Conservation (phyloP, 1,284 basidiomycete species). For the Irpex sp. region DNA sequence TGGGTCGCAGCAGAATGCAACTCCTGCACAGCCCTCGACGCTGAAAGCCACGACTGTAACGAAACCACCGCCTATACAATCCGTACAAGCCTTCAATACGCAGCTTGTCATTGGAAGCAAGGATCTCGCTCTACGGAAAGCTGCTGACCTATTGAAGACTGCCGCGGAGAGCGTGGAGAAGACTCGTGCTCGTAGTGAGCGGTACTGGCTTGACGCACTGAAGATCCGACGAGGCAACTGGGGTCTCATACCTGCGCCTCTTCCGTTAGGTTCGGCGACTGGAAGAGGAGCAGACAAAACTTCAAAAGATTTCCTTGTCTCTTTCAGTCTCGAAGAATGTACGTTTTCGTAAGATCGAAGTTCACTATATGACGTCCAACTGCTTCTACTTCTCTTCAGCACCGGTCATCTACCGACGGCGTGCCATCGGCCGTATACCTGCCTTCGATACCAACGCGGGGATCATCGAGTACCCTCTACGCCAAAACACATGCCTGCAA, state of each 20-base stretch:
- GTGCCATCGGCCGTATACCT: conserved; percentile 65
- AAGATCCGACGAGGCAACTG: conserved; percentile 71
- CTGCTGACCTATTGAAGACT: conserved; percentile 61
- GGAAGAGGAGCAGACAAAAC: conserved; percentile 76
- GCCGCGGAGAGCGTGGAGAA: conserved; percentile 69
- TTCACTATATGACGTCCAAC: conserved; percentile 11
- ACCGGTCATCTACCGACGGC: conserved; percentile 52
- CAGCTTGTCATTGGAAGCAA: conserved; percentile 74
- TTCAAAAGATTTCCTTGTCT: conserved; percentile 73
- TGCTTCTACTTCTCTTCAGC: conserved; percentile 36
- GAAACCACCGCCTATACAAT: conserved; percentile 58
- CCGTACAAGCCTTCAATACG: conserved; percentile 71
- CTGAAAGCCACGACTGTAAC: conserved; percentile 63
- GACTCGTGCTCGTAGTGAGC: conserved; percentile 54
- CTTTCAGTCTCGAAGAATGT: conserved; percentile 80
- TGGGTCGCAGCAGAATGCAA: conserved; percentile 7
- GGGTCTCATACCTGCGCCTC: conserved; percentile 71
- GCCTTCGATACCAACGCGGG: conserved; percentile 39
- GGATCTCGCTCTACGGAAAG: conserved; percentile 71
- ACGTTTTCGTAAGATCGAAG: conserved; percentile 5
- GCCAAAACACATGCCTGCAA: conserved; percentile 54
- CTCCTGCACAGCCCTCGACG: conserved; percentile 30
- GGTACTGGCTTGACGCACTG: conserved; percentile 76
- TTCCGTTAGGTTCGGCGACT: conserved; percentile 60
- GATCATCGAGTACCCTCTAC: conserved; percentile 58